Percentiles rank a stretch among this genome's conserved stretches.
phyloP scores from a whole-genome alignment of 1,284 basidiomycete genomes.

The Ganoderma meredithae region DNA sequence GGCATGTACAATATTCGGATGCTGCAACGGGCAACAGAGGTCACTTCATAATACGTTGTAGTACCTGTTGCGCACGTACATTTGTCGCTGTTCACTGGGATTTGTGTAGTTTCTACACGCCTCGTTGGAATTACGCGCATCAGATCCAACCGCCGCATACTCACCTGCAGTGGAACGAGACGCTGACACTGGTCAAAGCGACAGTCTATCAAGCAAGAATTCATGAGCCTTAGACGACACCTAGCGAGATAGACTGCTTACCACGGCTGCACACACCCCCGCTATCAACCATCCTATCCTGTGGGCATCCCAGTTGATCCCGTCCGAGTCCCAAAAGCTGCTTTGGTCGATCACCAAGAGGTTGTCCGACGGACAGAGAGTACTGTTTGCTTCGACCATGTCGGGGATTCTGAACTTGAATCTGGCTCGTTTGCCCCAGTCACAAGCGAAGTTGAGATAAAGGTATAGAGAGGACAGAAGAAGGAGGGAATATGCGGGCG shows the following conservation, averaged over 20 bases:
- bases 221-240: neutral
- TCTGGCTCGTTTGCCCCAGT: neutral
- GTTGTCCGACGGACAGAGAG: constrained; percentile 63
- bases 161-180: constrained; percentile 68
- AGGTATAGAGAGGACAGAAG: constrained; percentile 11
- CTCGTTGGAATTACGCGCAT: neutral
- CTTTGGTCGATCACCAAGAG: constrained; percentile 58
- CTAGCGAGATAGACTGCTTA: constrained; percentile 47
- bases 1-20: constrained; percentile 84
- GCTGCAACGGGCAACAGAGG: constrained; percentile 43
- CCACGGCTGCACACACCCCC: constrained; percentile 65
- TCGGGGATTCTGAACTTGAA: constrained; percentile 3
- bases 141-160: constrained; percentile 26
- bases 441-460: neutral
- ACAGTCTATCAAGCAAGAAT: constrained; percentile 55
- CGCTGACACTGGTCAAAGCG: constrained; percentile 61
- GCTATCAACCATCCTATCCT: constrained; percentile 79
- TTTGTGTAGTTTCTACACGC: constrained; percentile 67
- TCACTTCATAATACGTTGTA: neutral
- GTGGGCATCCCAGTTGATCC: constrained; percentile 67
- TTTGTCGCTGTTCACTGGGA: constrained; percentile 75
- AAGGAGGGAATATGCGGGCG: constrained; percentile 27
- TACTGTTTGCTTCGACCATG: constrained; percentile 32
- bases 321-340: constrained; percentile 62
- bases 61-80: constrained; percentile 54